Evolutionary conservation across 2,329 filamentous ascomycete genomes (phyloP).

Genomic region (Orbilia ellipsospora): DNA sequence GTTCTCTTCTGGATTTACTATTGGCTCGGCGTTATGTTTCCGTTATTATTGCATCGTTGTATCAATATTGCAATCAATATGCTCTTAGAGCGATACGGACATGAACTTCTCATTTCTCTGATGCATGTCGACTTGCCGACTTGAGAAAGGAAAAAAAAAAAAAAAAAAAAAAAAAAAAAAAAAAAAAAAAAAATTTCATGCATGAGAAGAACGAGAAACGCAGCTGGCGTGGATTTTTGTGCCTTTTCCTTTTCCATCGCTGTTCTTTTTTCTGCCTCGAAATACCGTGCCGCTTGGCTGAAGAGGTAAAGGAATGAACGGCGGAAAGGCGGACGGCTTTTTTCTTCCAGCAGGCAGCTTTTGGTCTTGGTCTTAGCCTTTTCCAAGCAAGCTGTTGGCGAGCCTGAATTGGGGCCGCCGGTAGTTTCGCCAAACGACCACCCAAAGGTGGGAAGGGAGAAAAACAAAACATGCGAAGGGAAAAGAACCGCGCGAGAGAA

Average conservation of each 20-base stretch:
- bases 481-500: slow-evolving; percentile 56
- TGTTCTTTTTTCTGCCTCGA: no score
- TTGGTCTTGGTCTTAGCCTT: slow-evolving; percentile 19
- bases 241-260: slow-evolving; percentile 25
- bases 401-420: slow-evolving; percentile 43
- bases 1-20: slow-evolving; percentile 21
- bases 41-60: slow-evolving; percentile 43
- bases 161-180: slow-evolving; percentile 1
- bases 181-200: slow-evolving; percentile 19
- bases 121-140: slow-evolving; percentile 47
- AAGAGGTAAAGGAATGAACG: slow-evolving; percentile 26
- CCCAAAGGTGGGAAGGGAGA: slow-evolving; percentile 25
- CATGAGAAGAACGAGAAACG: slow-evolving; percentile 45
- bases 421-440: slow-evolving; percentile 52
- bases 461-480: slow-evolving; percentile 47
- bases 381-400: slow-evolving; percentile 12
- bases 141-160: slow-evolving; percentile 19
- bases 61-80: slow-evolving; percentile 8
- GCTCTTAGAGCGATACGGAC: neutral
- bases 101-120: slow-evolving; percentile 30
- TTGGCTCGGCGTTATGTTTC: slow-evolving; percentile 15
- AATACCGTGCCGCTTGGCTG: slow-evolving; percentile 22
- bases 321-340: slow-evolving; percentile 21
- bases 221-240: slow-evolving; percentile 35
- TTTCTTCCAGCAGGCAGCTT: slow-evolving; percentile 19